phyloP scores from a whole-genome alignment of 164 flowering plant genomes.

The Akebia trifoliata region DNA sequence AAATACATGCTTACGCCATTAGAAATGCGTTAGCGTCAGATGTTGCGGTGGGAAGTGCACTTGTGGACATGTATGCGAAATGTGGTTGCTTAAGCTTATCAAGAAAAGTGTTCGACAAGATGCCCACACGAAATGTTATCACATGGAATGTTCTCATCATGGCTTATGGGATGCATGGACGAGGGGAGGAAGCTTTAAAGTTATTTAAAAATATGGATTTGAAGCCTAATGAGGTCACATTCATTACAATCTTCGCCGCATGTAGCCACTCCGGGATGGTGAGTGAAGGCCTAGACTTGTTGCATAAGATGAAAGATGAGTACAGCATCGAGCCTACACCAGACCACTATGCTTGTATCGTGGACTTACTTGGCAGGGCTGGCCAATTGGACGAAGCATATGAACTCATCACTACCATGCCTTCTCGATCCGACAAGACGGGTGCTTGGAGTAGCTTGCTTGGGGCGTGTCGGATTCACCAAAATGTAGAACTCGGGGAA shows the following conservation, averaged over 20 bases:
- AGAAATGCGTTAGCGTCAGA: slow-evolving; percentile 11
- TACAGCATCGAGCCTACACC: slow-evolving; percentile 3
- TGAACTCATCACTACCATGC: slow-evolving; percentile 8
- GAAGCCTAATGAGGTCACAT: not conserved
- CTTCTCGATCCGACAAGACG: not conserved
- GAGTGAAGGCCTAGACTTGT: not conserved
- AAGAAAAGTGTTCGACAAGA: slow-evolving; percentile 4
- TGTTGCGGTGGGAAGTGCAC: slow-evolving; percentile 12
- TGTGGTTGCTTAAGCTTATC: slow-evolving; percentile 15
- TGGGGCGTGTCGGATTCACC: slow-evolving; percentile 9
- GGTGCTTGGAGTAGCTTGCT: slow-evolving; percentile 15
- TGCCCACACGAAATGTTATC: slow-evolving; percentile 6
- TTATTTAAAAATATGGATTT: not conserved
- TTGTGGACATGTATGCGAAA: slow-evolving; percentile 15
- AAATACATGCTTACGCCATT: slow-evolving; percentile 11
- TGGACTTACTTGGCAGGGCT: slow-evolving; percentile 12
- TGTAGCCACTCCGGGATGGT: slow-evolving; percentile 12
- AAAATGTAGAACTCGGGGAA: slow-evolving; percentile 12
- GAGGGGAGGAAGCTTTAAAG: slow-evolving; percentile 3
- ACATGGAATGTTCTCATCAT: slow-evolving; percentile 11
- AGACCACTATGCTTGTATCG: slow-evolving; percentile 9
- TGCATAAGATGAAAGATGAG: not conserved
- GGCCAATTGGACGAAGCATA: slow-evolving; percentile 7
- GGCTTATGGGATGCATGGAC: slow-evolving; percentile 13
- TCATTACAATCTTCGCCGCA: not conserved